Evolutionary conservation across 2,329 filamentous ascomycete species (phyloP).

Genomic region (Fusarium xyrophilum): DNA sequence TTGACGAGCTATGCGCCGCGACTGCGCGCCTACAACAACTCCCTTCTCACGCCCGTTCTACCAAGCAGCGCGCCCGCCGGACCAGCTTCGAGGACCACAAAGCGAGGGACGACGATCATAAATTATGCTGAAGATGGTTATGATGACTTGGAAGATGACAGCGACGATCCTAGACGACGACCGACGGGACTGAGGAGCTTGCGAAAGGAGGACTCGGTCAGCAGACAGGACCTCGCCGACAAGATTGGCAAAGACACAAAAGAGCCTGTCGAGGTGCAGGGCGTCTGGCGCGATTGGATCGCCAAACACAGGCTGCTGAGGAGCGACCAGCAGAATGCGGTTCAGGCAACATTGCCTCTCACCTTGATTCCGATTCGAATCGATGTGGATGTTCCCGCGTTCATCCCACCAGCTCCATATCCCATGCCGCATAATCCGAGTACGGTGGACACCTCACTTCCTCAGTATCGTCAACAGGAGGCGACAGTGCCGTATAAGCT

Average conservation of each 20-base stretch:
- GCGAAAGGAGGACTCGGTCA: constrained; percentile 74
- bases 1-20: constrained; percentile 91
- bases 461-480: constrained; percentile 82
- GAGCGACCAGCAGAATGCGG: constrained; percentile 66
- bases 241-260: constrained; percentile 84
- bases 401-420: constrained; percentile 70
- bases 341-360: constrained; percentile 78
- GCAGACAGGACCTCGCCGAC: constrained; percentile 69
- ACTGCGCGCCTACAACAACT: constrained; percentile 88
- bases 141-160: constrained; percentile 77
- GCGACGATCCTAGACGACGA: constrained; percentile 76
- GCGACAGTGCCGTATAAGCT: constrained; percentile 83
- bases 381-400: constrained; percentile 88
- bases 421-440: constrained; percentile 65
- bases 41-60: constrained; percentile 84
- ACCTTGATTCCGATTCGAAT: constrained; percentile 96
- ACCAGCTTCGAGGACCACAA: constrained; percentile 82
- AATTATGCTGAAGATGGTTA: constrained; percentile 98
- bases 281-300: constrained; percentile 97
- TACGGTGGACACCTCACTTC: constrained; percentile 72
- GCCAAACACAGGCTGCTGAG: constrained; percentile 68
- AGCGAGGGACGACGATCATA: constrained; percentile 93
- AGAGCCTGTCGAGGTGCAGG: constrained; percentile 82
- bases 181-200: constrained; percentile 85
- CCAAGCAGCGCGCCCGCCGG: constrained; percentile 72